A percentile compares a stretch with the other conserved stretches of the same genome.
These are phyloP conservation scores for Manihot esculenta DNA, from an alignment of 441 rosid genomes.

Conservation along the genomic window DNA sequence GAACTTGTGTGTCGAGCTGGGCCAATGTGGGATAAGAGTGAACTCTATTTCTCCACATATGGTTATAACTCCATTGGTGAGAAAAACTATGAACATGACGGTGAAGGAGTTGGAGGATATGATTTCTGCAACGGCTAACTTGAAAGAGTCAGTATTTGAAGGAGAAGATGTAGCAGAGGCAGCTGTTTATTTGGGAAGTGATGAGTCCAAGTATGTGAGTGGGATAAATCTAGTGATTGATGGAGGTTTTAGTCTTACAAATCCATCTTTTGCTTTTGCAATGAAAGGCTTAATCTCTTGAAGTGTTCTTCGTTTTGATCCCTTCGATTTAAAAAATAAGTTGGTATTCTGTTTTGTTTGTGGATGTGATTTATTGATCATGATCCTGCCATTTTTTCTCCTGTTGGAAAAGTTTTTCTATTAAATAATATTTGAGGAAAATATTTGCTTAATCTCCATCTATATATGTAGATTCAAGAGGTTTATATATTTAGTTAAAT, in stretches of 20 bases:
- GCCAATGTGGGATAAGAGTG: conserved; percentile 46
- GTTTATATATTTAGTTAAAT: no score
- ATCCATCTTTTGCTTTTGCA: conserved; percentile 15
- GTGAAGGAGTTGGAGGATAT: conserved; percentile 14
- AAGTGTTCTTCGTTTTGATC: no score
- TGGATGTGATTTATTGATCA: no score
- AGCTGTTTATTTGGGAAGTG: conserved; percentile 39
- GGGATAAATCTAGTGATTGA: conserved; percentile 41
- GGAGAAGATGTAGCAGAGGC: conserved; percentile 41
- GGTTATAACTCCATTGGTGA: conserved; percentile 24
- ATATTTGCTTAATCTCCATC: no score
- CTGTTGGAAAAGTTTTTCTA: no score
- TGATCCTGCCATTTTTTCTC: no score
- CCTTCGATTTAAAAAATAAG: no score
- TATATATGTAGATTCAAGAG: no score
- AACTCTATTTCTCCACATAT: conserved; percentile 43
- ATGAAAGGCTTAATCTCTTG: background rate
- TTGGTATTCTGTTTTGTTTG: no score
- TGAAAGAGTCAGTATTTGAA: conserved; percentile 29
- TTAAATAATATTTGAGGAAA: no score
- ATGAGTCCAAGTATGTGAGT: conserved; percentile 42
- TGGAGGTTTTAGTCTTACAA: conserved; percentile 33
- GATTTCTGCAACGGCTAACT: conserved; percentile 11
- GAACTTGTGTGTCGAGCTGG: conserved; percentile 42
- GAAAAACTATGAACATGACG: background rate